Evolutionary conservation across 179 eudicot species (phyloP).

Genomic region (Carnegiea gigantea): DNA sequence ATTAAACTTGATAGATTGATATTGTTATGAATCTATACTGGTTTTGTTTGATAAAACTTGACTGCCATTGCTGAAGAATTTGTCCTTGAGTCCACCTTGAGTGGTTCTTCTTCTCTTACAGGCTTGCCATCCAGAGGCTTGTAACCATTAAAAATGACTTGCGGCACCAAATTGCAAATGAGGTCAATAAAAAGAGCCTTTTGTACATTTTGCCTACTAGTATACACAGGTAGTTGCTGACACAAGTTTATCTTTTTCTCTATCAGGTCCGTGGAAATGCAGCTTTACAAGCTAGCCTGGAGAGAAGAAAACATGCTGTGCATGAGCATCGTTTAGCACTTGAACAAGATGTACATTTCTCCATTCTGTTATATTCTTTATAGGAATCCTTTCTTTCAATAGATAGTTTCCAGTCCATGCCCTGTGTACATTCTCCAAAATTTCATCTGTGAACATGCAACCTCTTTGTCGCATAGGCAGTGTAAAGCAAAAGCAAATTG

Average conservation of each 20-base stretch:
- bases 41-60: neutral
- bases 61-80: neutral
- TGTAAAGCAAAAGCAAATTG: no score
- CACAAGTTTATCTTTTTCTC: slow-evolving; percentile 11
- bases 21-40: no score
- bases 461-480: no score
- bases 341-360: slow-evolving; percentile 81
- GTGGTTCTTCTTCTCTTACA: slow-evolving; percentile 24
- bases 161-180: slow-evolving; percentile 87
- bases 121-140: slow-evolving; percentile 92
- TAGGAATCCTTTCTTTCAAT: neutral
- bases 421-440: no score
- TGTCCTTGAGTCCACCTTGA: neutral
- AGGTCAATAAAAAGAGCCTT: slow-evolving; percentile 40
- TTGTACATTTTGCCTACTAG: neutral
- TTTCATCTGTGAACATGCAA: no score
- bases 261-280: slow-evolving; percentile 92
- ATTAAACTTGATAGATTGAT: no score
- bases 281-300: slow-evolving; percentile 93
- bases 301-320: slow-evolving; percentile 96
- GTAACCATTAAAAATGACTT: slow-evolving; percentile 88
- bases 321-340: slow-evolving; percentile 98
- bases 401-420: no score
- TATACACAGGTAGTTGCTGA: slow-evolving; percentile 1
- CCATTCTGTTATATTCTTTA: neutral